Base-by-base conservation (phyloP, 106 monocot species). In the Dioscorea alata region DNA sequence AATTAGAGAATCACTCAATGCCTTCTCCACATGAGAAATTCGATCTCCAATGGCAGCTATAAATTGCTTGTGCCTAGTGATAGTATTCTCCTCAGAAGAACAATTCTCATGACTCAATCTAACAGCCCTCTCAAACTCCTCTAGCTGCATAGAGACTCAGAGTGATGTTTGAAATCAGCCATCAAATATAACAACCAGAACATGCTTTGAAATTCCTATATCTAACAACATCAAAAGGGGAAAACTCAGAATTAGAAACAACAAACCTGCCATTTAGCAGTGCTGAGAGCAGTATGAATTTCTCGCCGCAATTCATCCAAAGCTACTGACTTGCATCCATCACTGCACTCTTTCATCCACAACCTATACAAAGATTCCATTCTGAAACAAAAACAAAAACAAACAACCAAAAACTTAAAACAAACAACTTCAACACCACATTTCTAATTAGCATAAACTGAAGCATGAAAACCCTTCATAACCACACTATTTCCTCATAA, bases 251-350 rank as follows among this genome's bases (percentile, higher is more conserved):
- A 42, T 42, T 42, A 42, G 42, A 42, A 42, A 42, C 13, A 49
- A 49, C 17, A 57, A 8, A 89, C 94, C 94, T 94, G 94, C 94
- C 94, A 94, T 24, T 94, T 94, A 42, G 94, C 87, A 42, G 90
- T 94, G 33, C 94, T 90, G 21, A 94, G 60, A 71, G 87, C 73
- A 52, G 68, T 83, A 35, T 79, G 90, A 13, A 94, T 80, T 68
- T 90, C 94, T 34, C 82, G 75, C 4, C 58, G 28, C 69, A 94
- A 65, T 33, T 87, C 87, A 60, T 79, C 80, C 2, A 64, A 62
- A 34, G 61, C 59, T 59, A 77, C 81, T 0, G 70, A 63, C 33
- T 68, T 48, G 53, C 65, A 54, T 34, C 73, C 85, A 61, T 78
- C 80, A 12, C 23, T 59, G 20, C 71, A 51, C 25, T 74, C 65